Percentiles rank a stretch among this genome's conserved stretches.
Evolutionary conservation across 169 alveolate species (phyloP).

Genomic region (Plasmodium relictum): DNA sequence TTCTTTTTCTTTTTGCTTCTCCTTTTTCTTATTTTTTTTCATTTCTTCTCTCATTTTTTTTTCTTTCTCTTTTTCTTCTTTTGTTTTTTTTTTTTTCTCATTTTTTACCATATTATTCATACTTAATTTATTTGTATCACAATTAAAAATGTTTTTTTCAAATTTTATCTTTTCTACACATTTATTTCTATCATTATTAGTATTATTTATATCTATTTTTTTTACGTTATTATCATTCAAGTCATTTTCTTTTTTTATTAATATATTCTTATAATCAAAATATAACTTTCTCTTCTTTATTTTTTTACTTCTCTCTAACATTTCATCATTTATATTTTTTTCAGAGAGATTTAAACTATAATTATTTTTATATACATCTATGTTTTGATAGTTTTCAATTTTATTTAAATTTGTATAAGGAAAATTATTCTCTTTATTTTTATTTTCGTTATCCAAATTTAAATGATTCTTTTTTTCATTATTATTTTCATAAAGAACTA

Average conservation of each 20-base stretch:
- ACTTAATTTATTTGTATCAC: neutral
- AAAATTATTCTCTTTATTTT: conserved; percentile 12
- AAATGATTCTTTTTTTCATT: too few relatives aligned
- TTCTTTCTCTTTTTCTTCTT: conserved; percentile 15
- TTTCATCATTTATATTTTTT: neutral
- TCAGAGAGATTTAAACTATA: neutral
- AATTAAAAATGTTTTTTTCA: neutral
- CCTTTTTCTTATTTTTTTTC: neutral
- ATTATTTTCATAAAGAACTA: too few relatives aligned
- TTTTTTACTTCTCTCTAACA: neutral
- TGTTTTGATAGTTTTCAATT: neutral
- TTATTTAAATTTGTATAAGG: neutral
- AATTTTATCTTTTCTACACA: neutral
- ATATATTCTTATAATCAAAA: neutral
- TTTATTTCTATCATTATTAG: neutral
- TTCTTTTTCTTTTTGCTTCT: conserved; percentile 1
- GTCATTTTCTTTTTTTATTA: neutral
- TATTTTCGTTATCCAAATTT: neutral
- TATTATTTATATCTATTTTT: neutral
- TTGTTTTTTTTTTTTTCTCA: neutral
- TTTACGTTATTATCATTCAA: neutral
- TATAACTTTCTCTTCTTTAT: neutral
- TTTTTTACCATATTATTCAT: neutral
- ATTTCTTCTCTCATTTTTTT: conserved; percentile 1
- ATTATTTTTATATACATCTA: neutral